Percentiles rank a stretch among this genome's conserved stretches.
Conservation (phyloP, 2,329 filamentous ascomycete species). For the Aotearoamyces nothofagi region DNA sequence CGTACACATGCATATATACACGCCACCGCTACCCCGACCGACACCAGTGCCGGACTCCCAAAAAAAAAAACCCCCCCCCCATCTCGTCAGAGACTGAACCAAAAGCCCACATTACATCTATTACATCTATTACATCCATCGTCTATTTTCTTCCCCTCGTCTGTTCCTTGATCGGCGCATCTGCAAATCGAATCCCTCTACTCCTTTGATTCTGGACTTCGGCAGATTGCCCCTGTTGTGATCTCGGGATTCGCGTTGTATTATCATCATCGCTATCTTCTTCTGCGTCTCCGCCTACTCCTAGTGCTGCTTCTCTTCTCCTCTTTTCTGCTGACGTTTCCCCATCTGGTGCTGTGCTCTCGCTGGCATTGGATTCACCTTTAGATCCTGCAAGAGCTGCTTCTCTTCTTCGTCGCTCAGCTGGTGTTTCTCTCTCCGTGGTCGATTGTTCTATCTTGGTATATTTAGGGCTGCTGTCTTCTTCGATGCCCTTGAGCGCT, state of each 20-base stretch:
- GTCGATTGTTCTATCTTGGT: constrained; percentile 17
- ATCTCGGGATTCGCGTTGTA: constrained; percentile 14
- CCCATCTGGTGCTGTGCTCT: constrained; percentile 4
- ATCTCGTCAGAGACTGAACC: too few relatives aligned
- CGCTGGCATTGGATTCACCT: constrained; percentile 26
- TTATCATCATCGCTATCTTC: constrained; percentile 17
- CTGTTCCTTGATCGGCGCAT: neutral
- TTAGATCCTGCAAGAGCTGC: constrained; percentile 28
- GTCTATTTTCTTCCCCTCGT: too few relatives aligned
- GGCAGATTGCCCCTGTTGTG: constrained; percentile 11
- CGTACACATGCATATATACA: too few relatives aligned
- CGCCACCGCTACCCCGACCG: too few relatives aligned
- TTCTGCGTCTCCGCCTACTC: constrained; percentile 26
- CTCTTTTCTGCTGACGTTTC: constrained; percentile 44
- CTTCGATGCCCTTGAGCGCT: neutral
- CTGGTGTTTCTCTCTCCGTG: constrained; percentile 43
- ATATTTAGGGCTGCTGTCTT: constrained; percentile 10
- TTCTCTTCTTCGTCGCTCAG: constrained; percentile 51
- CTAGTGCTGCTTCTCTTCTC: constrained; percentile 59
- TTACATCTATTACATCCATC: too few relatives aligned
- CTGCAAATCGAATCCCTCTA: constrained; percentile 2
- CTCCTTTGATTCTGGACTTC: constrained; percentile 16
- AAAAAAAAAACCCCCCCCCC: too few relatives aligned
- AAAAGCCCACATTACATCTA: too few relatives aligned
- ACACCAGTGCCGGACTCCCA: too few relatives aligned